Evolutionary conservation across 2,329 filamentous ascomycete genomes (phyloP), one percentile per base, ranked within the genome.

Genomic region (Periconia sp.): DNA sequence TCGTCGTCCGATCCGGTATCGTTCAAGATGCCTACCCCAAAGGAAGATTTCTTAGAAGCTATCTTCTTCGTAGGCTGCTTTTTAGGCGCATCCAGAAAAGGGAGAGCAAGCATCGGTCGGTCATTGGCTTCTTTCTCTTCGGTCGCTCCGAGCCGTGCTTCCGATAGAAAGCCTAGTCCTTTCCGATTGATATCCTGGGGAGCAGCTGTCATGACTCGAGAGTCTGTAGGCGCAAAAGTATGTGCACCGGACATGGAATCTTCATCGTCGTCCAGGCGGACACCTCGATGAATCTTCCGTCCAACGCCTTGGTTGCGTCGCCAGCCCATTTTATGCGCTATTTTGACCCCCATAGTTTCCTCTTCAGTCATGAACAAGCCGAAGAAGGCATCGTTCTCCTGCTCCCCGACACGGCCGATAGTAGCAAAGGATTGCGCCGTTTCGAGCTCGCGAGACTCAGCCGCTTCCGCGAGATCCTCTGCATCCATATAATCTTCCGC

Each of bases 401-500:
- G 68, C 33, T 84, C 77, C 31, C 81, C 79, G 1, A 86, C 87
- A 30, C 83, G 82, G 1, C 92, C 92, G 30, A 97, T 79, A 0
- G 89, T 90, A 0, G 89, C 83, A 71, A 94, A 97, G 0, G 82
- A 83, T 49, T 86, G 81, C 0, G 85, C 81, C 0, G 90, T 95
- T 64, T 93, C 84, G 33, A 97, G 76, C 56, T 83, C 83, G 64
- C 87, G 85, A 2, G 88, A 82, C 73, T 96, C 92, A 53, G 89
- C 91, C 0, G 88, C 89, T 70, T 96, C 92, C 7, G 89, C 90
- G 33, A 96, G 79, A 73, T 99, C 94, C 71, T 99, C 94, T 41
- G 96, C 93, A 66, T 99, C 94, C 94, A 99, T 99, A 64, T 92
- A 97, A 69, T 97, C 92, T 72, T 97, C 92, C 0, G 86, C 84